Conservation (phyloP, 495 filamentous ascomycete genomes). For the Neurospora tetrasperma region DNA sequence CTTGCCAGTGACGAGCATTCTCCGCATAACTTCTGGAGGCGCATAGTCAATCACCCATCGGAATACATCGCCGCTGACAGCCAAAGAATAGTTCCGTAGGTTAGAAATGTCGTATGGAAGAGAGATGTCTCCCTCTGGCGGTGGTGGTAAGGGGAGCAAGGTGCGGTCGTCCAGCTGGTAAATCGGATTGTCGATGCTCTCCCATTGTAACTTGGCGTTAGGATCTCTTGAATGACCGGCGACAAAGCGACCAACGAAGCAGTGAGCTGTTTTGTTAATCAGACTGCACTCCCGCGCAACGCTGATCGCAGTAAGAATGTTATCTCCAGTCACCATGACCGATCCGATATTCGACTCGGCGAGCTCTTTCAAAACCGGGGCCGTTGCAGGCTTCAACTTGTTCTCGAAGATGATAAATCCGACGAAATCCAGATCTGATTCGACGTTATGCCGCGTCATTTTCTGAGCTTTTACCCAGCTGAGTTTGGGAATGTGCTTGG, state of each 20-base stretch:
- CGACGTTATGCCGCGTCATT: constrained; percentile 76
- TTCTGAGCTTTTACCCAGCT: constrained; percentile 92
- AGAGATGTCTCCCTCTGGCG: constrained; percentile 64
- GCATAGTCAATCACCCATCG: constrained; percentile 93
- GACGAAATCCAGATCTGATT: constrained; percentile 71
- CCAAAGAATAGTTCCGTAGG: constrained; percentile 72
- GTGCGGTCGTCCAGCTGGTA: constrained; percentile 68
- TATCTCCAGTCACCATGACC: constrained; percentile 98
- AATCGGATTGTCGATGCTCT: constrained; percentile 77
- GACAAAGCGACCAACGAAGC: constrained; percentile 82
- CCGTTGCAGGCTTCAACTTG: constrained; percentile 81
- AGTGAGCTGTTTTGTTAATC: constrained; percentile 68
- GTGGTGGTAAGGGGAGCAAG: constrained; percentile 61
- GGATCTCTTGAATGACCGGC: constrained; percentile 63
- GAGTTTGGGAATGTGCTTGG: constrained; percentile 73
- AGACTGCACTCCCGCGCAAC: constrained; percentile 89
- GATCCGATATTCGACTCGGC: constrained; percentile 73
- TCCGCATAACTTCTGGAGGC: constrained; percentile 59
- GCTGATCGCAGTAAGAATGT: constrained; percentile 94
- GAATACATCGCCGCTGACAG: constrained; percentile 88
- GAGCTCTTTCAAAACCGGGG: constrained; percentile 72
- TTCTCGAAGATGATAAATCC: constrained; percentile 99
- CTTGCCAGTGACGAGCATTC: constrained; percentile 84
- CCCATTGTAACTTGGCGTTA: constrained; percentile 68
- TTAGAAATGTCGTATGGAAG: constrained; percentile 74